A percentile compares a stretch with the other conserved stretches of the same genome.
Conservation (phyloP, 2,329 filamentous ascomycete genomes). For the Exophiala aquamarina region DNA sequence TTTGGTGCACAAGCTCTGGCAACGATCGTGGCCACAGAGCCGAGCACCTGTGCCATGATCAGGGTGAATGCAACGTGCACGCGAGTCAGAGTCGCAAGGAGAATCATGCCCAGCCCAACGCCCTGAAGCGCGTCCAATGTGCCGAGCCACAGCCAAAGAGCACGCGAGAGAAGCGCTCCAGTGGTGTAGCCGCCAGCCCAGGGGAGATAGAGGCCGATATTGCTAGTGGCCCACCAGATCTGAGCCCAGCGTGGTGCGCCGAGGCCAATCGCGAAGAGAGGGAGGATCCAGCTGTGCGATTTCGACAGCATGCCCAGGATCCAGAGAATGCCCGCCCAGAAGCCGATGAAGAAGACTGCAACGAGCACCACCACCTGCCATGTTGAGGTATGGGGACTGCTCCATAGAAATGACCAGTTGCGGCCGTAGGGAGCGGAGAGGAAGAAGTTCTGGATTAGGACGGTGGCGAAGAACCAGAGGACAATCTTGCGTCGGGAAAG, state of each 20-base stretch:
- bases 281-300: slow-evolving; percentile 65
- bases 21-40: slow-evolving; percentile 62
- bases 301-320: slow-evolving; percentile 57
- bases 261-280: slow-evolving; percentile 66
- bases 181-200: slow-evolving; percentile 59
- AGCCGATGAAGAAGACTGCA: slow-evolving; percentile 49
- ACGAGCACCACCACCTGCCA: slow-evolving; percentile 59
- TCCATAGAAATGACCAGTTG: slow-evolving; percentile 66
- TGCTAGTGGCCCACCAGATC: slow-evolving; percentile 65
- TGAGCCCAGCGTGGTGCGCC: slow-evolving; percentile 67
- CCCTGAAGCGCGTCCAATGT: slow-evolving; percentile 65
- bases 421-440: slow-evolving; percentile 65
- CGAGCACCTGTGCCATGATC: slow-evolving; percentile 61
- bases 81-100: slow-evolving; percentile 64
- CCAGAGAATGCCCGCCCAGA: slow-evolving; percentile 57
- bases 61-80: slow-evolving; percentile 65
- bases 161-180: slow-evolving; percentile 54
- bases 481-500: slow-evolving; percentile 64
- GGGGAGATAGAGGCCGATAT: slow-evolving; percentile 61
- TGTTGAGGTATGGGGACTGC: slow-evolving; percentile 53
- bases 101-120: slow-evolving; percentile 67
- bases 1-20: slow-evolving; percentile 62
- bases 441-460: slow-evolving; percentile 68
- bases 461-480: slow-evolving; percentile 65
- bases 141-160: slow-evolving; percentile 67